A percentile compares a stretch with the other conserved stretches of the same genome.
Evolutionary conservation across 2,329 filamentous ascomycete genomes (phyloP).

Genomic region (Penicillium polonicum): DNA sequence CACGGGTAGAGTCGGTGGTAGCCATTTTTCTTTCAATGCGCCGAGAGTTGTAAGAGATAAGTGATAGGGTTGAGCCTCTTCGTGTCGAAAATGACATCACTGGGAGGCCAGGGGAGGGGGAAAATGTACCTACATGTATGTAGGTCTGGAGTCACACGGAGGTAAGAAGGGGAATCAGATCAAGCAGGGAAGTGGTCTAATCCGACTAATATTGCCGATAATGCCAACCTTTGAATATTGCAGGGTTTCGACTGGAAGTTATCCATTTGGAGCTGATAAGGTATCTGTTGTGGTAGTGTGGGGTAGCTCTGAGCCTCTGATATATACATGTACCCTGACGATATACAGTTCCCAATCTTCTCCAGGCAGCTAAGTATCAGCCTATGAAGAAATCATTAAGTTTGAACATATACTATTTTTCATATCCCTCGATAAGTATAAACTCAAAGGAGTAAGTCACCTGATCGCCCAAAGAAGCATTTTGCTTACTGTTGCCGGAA

Average conservation of each 20-base stretch:
- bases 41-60: neutral
- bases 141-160: neutral
- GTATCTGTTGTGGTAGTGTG: neutral
- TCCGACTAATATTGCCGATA: neutral
- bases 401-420: neutral
- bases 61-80: constrained; percentile 8
- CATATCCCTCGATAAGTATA: neutral
- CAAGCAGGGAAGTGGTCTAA: neutral
- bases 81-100: constrained; percentile 23
- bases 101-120: neutral
- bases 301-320: neutral
- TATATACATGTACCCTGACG: neutral
- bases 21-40: neutral
- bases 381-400: neutral
- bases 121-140: neutral
- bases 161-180: neutral
- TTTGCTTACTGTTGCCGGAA: constrained; percentile 23
- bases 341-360: neutral
- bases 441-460: too few species aligned
- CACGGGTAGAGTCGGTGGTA: neutral
- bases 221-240: neutral
- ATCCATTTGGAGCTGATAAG: neutral
- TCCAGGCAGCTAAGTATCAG: neutral
- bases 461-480: constrained; percentile 9
- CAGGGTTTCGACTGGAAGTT: neutral